phyloP scores from a whole-genome alignment of 192 early-diverging fungal genomes.

The Backusella circina region DNA sequence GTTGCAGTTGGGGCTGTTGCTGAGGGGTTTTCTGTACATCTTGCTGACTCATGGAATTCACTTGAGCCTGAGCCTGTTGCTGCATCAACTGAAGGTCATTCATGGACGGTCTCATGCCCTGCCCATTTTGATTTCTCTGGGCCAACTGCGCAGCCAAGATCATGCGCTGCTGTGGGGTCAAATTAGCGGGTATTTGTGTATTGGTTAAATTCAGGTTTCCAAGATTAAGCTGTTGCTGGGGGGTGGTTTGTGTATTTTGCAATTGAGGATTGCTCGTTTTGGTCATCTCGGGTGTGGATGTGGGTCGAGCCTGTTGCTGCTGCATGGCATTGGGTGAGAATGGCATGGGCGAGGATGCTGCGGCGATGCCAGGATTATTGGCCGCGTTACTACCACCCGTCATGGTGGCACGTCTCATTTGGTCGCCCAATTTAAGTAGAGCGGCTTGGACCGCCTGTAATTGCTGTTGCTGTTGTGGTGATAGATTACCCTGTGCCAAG shows the following conservation, averaged over 20 bases:
- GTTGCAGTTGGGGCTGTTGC: not conserved
- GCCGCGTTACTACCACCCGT: not conserved
- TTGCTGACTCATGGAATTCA: not conserved
- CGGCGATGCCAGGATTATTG: not conserved
- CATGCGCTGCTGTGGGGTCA: constrained; percentile 22
- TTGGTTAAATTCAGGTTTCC: not conserved
- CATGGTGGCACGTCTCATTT: not conserved
- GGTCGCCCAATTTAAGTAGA: constrained; percentile 9
- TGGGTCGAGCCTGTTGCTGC: constrained; percentile 4
- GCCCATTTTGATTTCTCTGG: constrained; percentile 5
- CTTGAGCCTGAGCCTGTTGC: constrained; percentile 1
- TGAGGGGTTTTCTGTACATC: not conserved
- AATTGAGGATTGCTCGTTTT: not conserved
- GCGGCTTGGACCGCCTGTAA: not conserved
- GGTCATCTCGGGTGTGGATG: not conserved
- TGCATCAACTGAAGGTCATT: not conserved
- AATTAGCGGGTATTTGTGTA: constrained; percentile 3
- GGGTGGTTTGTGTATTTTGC: not conserved
- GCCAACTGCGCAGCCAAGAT: constrained; percentile 8
- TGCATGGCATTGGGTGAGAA: not conserved
- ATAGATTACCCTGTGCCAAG: not conserved
- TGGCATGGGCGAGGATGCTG: not conserved
- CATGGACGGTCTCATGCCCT: not conserved
- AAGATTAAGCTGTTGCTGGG: not conserved
- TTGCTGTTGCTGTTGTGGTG: constrained; percentile 3